Base-by-base conservation (phyloP, 2,329 filamentous ascomycete genomes). In the Coniochaeta sp. region DNA sequence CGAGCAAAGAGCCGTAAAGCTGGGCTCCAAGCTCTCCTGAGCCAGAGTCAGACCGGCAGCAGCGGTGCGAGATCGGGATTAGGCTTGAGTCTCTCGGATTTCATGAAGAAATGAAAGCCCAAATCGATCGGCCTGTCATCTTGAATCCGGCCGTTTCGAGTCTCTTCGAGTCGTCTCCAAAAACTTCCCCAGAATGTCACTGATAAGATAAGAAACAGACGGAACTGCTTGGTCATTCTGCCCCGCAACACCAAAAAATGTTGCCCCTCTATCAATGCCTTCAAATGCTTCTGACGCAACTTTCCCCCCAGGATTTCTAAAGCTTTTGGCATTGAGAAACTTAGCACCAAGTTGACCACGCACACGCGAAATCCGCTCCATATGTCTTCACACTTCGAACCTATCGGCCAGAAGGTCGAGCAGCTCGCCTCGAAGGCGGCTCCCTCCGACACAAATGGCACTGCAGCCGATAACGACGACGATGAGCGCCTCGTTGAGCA, bases 21-120 rank as follows among this genome's bases (percentile, higher is more conserved):
- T 36, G 85, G 84, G 1, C 74, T 90, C n/a, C 83, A 88, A 69
- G 85, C 86, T 57, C 70, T 89, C 44, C 74, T 89, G n/a, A 79
- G 79, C 55, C 82, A 84, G 64, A 77, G 76, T 58, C 77, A 75
- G 67, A 66, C 74, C 4, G 66, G 75, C 14, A 74, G 68, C 44
- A 64, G 69, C 61, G 75, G 22, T 26, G 36, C 66, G 17, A 60
- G 69, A 12, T 67, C 66, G 34, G 73, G 76, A 3, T 68, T 77
- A 52, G 75, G 74, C 19, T 70, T 86, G 32, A 84, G 79, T 62
- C 76, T 86, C n/a, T 75, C 80, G 32, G 80, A 84, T 68, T 85
- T 85, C 63, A 79, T 81, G 76, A 74, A 75, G 65, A 76, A 74
- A 65, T 69, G 34, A 68, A 4, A 8, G 44, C 24, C 14, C 19